Conservation (phyloP, 176 grass and related monocot genomes). For the Urochloa ruziziensis region DNA sequence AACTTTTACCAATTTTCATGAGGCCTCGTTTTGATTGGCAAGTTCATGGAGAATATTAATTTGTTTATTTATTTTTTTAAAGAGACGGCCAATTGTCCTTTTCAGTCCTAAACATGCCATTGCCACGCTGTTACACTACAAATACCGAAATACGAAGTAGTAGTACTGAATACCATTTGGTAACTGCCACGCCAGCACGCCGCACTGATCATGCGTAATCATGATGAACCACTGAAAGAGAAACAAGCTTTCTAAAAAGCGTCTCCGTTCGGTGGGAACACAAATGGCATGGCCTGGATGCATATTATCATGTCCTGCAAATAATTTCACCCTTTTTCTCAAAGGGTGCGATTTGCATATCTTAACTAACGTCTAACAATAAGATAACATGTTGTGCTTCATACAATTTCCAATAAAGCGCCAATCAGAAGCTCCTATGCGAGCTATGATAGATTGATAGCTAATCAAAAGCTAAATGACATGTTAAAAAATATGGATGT, state of each 20-base stretch:
- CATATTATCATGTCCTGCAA: neutral
- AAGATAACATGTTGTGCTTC: neutral
- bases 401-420: neutral
- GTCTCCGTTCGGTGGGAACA: conserved; percentile 20
- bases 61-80: neutral
- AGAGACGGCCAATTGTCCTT: neutral
- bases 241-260: conserved; percentile 8
- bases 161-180: neutral
- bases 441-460: neutral
- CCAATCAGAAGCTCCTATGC: neutral
- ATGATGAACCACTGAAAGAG: conserved; percentile 16
- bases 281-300: conserved; percentile 10
- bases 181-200: neutral
- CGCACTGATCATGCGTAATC: conserved; percentile 4
- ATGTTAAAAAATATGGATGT: too few relatives aligned
- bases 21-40: neutral
- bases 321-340: neutral
- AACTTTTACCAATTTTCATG: neutral
- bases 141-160: neutral
- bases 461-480: neutral
- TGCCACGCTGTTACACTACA: too few relatives aligned
- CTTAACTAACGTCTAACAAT: neutral
- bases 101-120: neutral
- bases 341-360: neutral
- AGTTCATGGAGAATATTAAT: neutral